Evolutionary conservation across 768 basidiomycete species (phyloP).

Genomic region (Austroboletus eburneus): DNA sequence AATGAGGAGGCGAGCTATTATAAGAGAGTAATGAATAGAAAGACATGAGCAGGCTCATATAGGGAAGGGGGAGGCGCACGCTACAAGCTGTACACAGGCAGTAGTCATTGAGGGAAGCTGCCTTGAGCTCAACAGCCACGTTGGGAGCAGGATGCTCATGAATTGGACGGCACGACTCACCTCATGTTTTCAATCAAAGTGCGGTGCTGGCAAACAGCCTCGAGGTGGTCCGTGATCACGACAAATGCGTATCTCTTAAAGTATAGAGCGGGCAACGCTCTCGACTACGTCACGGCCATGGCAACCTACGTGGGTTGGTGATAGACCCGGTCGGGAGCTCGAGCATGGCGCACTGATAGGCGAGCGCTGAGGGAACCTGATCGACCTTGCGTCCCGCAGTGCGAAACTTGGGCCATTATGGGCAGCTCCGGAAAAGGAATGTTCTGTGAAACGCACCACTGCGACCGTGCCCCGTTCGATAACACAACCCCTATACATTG

Average conservation of each 20-base stretch:
- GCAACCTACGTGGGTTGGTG: conserved; percentile 15
- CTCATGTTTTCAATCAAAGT: conserved; percentile 36
- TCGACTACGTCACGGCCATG: conserved; percentile 26
- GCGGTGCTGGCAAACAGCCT: conserved; percentile 30
- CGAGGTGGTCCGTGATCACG: conserved; percentile 32
- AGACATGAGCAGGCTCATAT: conserved; percentile 29
- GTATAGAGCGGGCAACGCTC: conserved; percentile 18
- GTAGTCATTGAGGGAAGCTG: conserved; percentile 30
- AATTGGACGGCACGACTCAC: conserved; percentile 31
- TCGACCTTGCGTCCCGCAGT: too few relatives aligned
- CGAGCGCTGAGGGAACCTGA: conserved; percentile 9
- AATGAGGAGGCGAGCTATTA: conserved; percentile 29
- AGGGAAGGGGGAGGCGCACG: conserved; percentile 22
- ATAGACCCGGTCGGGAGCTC: conserved; percentile 3
- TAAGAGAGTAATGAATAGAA: conserved; percentile 25
- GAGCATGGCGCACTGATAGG: conserved; percentile 10
- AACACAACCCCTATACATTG: conserved; percentile 13
- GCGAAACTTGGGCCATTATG: too few relatives aligned
- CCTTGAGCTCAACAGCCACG: conserved; percentile 35
- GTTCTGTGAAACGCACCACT: conserved; percentile 16
- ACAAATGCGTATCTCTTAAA: conserved; percentile 27
- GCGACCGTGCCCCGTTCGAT: too few relatives aligned
- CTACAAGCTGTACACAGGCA: conserved; percentile 30
- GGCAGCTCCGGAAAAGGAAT: conserved; percentile 24
- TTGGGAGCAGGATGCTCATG: conserved; percentile 30